Conservation (phyloP, 148 eudicot species). For the Camellia granthamiana region DNA sequence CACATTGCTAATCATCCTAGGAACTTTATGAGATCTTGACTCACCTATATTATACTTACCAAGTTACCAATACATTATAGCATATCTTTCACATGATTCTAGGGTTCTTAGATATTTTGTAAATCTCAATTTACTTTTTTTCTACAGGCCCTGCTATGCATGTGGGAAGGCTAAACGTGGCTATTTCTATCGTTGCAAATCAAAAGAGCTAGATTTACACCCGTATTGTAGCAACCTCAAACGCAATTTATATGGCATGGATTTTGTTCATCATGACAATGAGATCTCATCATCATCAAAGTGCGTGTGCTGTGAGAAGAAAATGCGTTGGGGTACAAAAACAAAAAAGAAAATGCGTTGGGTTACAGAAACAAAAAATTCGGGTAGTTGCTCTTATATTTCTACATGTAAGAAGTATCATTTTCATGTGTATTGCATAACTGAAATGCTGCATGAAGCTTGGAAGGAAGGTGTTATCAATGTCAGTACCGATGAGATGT, state of each 20-base stretch:
- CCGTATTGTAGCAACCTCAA: constrained; percentile 4
- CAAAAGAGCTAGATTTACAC: constrained; percentile 1
- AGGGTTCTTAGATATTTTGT: too few species aligned
- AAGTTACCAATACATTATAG: too few species aligned
- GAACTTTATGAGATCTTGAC: too few species aligned
- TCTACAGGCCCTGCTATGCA: neutral
- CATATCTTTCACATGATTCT: too few species aligned
- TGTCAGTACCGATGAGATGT: neutral
- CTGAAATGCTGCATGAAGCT: constrained; percentile 14
- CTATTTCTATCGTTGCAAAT: neutral
- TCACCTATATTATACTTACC: too few species aligned
- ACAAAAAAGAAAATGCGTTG: neutral
- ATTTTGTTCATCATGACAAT: neutral
- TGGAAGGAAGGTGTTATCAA: neutral
- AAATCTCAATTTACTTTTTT: too few species aligned
- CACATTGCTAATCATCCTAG: too few species aligned
- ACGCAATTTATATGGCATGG: neutral
- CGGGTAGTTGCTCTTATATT: constrained; percentile 14
- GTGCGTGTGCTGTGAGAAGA: constrained; percentile 18
- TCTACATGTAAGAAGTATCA: neutral
- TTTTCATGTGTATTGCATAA: constrained; percentile 16
- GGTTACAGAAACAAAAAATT: neutral
- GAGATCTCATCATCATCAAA: neutral
- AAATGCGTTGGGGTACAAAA: neutral
- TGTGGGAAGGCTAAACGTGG: constrained; percentile 12